phyloP scores from a whole-genome alignment of 2,329 filamentous ascomycete genomes.

The Botryotinia narcissicola region DNA sequence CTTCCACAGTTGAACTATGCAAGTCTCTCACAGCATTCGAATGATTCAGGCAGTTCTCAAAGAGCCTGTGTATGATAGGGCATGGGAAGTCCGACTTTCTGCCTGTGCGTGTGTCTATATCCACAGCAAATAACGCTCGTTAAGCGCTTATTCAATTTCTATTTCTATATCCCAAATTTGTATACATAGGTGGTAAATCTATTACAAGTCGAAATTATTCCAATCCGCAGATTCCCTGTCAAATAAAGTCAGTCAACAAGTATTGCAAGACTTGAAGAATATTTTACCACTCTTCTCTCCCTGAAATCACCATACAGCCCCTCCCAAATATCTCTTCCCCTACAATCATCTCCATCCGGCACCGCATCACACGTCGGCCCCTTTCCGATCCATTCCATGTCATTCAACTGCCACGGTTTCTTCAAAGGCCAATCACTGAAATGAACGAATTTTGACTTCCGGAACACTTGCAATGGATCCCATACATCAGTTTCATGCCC shows the following conservation, averaged over 20 bases:
- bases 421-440: conserved; percentile 60
- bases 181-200: background rate
- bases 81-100: background rate
- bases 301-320: conserved; percentile 33
- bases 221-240: background rate
- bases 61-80: background rate
- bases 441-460: conserved; percentile 56
- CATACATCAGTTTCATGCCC: conserved; percentile 41
- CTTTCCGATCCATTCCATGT: conserved; percentile 19
- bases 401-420: conserved; percentile 53
- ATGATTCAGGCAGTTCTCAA: background rate
- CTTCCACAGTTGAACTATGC: too few relatives aligned
- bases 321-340: conserved; percentile 32
- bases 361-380: conserved; percentile 28
- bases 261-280: background rate
- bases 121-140: background rate
- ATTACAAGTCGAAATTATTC: background rate
- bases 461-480: conserved; percentile 50
- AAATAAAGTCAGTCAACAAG: background rate
- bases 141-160: background rate
- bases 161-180: background rate
- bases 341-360: conserved; percentile 27
- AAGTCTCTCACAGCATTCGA: background rate
- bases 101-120: background rate
- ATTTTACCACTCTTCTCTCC: conserved; percentile 27